These are phyloP conservation scores for Cystobasidium slooffiae DNA, from an alignment of 1,284 basidiomycete species.

Conservation along the genomic window DNA sequence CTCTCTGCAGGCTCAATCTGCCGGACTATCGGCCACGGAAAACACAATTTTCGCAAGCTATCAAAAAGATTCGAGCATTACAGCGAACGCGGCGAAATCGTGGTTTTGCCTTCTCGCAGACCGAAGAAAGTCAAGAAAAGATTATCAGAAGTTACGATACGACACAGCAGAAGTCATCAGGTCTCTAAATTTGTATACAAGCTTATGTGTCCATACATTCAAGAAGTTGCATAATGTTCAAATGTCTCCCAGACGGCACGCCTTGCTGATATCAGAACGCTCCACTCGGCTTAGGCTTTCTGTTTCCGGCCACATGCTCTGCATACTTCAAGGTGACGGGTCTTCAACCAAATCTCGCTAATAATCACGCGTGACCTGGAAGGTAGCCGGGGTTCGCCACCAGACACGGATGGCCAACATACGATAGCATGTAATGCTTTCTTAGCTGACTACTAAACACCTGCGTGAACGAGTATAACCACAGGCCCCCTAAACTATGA, in stretches of 20 bases:
- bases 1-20: slow-evolving; percentile 65
- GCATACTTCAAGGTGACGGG: background rate
- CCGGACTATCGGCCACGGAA: slow-evolving; percentile 96
- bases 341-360: background rate
- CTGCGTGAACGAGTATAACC: background rate
- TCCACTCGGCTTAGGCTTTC: too few relatives aligned
- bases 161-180: slow-evolving; percentile 39
- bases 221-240: slow-evolving; percentile 18
- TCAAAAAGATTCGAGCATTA: slow-evolving; percentile 94
- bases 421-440: background rate
- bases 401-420: background rate
- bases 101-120: slow-evolving; percentile 93
- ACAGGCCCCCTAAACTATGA: background rate
- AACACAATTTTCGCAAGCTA: slow-evolving; percentile 83
- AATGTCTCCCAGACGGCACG: too few relatives aligned
- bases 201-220: slow-evolving; percentile 3
- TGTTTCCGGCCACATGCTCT: background rate
- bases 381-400: slow-evolving; percentile 10
- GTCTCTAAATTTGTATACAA: slow-evolving; percentile 17
- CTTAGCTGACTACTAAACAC: background rate
- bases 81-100: slow-evolving; percentile 92
- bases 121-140: slow-evolving; percentile 55
- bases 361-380: background rate
- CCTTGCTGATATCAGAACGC: too few relatives aligned
- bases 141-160: slow-evolving; percentile 55